Evolutionary conservation across 108 stramenopile species (phyloP), one percentile per base, ranked within the genome.

Genomic region (Phaeodactylum tricornutum): DNA sequence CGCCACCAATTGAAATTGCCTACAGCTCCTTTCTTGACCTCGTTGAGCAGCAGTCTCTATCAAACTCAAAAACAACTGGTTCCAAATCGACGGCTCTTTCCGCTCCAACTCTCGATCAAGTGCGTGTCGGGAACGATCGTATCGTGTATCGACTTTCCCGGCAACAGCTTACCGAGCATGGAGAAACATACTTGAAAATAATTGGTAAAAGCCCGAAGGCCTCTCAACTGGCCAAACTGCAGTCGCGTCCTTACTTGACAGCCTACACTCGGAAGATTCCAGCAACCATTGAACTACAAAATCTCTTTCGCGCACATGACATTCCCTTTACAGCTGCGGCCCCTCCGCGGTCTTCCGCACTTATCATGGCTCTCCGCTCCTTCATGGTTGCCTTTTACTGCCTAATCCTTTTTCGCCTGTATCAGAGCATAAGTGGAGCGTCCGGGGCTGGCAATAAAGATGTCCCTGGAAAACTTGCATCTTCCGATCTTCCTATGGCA

Each of bases 11-110:
- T 17, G 83, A 87, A 53, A 50, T 87, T 12, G 41, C 72, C 0
- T 87, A 83, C 66, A 76, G 74, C 39, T 63, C 50, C 16, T 87
- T 87, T 52, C 55, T 87, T 61, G 79, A 82, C 43, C 59, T 86
- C 29, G 71, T 68, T 2, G 80, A 79, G 34, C 43, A 3, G 41
- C 51, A 53, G 15, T 34, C 33, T 11, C 12, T 12, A 34, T 34
- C 33, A 34, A 11, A 8, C 8, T 61, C 29, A 73, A 61, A 31
- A 64, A 62, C 17, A 66, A 39, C n/a, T n/a, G n/a, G n/a, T n/a
- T n/a, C n/a, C n/a, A n/a, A n/a, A n/a, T n/a, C n/a, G n/a, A n/a
- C n/a, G n/a, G n/a, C n/a, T n/a, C n/a, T n/a, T n/a, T n/a, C n/a
- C n/a, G n/a, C n/a, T n/a, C n/a, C n/a, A n/a, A n/a, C n/a, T n/a